These are phyloP conservation scores for Penstemon newberryi DNA, from an alignment of 257 asterid genomes.

Conservation along the genomic window DNA sequence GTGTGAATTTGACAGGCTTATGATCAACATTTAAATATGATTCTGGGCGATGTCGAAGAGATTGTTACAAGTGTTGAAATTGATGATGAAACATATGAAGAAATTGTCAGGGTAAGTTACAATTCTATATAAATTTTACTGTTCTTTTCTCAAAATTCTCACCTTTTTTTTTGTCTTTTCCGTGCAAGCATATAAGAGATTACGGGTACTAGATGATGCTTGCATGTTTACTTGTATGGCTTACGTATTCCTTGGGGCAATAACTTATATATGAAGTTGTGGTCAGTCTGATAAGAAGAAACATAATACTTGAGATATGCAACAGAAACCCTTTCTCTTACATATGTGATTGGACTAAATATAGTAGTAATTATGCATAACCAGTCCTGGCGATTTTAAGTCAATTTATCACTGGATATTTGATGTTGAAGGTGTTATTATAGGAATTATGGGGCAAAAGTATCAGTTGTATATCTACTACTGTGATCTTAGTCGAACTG, in stretches of 20 bases:
- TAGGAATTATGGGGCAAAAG: too few relatives aligned
- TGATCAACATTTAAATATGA: slow-evolving; percentile 99
- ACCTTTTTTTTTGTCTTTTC: background rate
- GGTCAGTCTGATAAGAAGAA: too few relatives aligned
- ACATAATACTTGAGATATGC: too few relatives aligned
- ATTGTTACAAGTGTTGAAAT: slow-evolving; percentile 86
- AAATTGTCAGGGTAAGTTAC: slow-evolving; percentile 84
- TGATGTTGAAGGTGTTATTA: too few relatives aligned
- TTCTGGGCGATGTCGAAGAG: slow-evolving; percentile 97
- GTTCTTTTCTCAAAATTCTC: background rate
- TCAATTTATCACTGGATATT: too few relatives aligned
- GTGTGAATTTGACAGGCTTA: slow-evolving; percentile 64
- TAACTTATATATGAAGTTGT: background rate
- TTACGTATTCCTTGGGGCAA: background rate
- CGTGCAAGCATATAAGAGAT: slow-evolving; percentile 3
- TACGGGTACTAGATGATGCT: background rate
- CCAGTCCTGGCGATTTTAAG: too few relatives aligned
- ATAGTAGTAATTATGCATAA: too few relatives aligned
- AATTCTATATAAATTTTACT: too few relatives aligned
- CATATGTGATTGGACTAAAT: too few relatives aligned
- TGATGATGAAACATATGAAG: slow-evolving; percentile 97
- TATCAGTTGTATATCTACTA: too few relatives aligned
- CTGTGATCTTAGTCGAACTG: too few relatives aligned
- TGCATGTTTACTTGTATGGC: background rate
- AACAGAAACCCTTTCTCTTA: too few relatives aligned